Base-by-base conservation (phyloP, 441 rosid genomes). In the Pelargonium exstipulatum region DNA sequence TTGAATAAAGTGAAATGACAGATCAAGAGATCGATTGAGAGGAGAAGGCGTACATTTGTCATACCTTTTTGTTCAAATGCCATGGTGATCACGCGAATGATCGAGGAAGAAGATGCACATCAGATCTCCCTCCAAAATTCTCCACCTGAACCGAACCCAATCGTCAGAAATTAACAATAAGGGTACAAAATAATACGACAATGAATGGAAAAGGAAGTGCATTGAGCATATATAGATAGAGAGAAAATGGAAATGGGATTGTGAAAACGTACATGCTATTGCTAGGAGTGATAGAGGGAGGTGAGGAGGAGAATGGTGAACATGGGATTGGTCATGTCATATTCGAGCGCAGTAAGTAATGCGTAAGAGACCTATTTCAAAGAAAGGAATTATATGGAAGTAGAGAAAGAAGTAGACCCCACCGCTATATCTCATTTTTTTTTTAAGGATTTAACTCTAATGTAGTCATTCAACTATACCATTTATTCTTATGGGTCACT, bases 21-120 rank as follows among this genome's bases (percentile, higher is more conserved):
- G n/a, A 9, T 10, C 13, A 10, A 45, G 51, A 10, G n/a, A 9
- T 9, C 13, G 51, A 17, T 9, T 5, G n/a, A n/a, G n/a, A n/a
- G n/a, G n/a, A n/a, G n/a, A 16, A 48, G 10, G 4, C 24, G 24
- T 22, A 22, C 24, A 22, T 22, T 22, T 20, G 17, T 12, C 62
- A 22, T 13, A 74, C 81, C 77, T 71, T 78, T 78, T 45, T 78
- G 64, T 42, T 78, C 78, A 71, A 71, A 69, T 62, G 73, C 73
- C 77, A 74, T 77, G 64, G 66, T 57, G 77, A 55, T 70, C 74
- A 24, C 65, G 57, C 40, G 65, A 22, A 22, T 45, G 51, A 45
- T 45, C 51, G 51, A 45, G 3, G 51, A 45, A 45, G 51, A 10
- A 12, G 51, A 45, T 45, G 75, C 62, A 72, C 75, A 70, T 78